A percentile compares a stretch with the other conserved stretches of the same genome.
Conservation (phyloP, 139 green algal genomes). For the Eudorina sp. region DNA sequence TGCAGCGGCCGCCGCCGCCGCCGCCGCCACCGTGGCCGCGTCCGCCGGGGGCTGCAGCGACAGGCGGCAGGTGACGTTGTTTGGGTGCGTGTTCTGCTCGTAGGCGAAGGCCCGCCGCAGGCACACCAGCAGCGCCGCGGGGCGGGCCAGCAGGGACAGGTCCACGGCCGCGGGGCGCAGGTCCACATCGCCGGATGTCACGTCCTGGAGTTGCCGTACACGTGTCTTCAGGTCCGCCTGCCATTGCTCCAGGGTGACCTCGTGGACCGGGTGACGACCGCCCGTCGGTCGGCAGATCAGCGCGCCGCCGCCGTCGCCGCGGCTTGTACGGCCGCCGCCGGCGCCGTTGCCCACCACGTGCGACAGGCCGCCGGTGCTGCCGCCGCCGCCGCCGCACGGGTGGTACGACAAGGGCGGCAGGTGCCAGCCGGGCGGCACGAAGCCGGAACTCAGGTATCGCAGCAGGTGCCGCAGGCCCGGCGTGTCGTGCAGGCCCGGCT, state of each 20-base stretch:
- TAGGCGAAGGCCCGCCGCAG: conserved; percentile 44
- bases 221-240: not conserved
- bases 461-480: conserved; percentile 42
- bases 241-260: conserved; percentile 23
- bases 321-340: not conserved
- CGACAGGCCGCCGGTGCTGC: not conserved
- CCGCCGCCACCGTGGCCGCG: not conserved
- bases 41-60: conserved; percentile 8
- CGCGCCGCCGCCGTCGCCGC: conserved; percentile 7
- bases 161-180: conserved; percentile 30
- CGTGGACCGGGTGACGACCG: not conserved
- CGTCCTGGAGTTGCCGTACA: conserved; percentile 24
- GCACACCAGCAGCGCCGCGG: conserved; percentile 20
- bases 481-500: conserved; percentile 24
- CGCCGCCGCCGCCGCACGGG: not conserved
- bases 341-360: conserved; percentile 34
- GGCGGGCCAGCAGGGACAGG: not conserved
- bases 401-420: conserved; percentile 10
- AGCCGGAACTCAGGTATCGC: conserved; percentile 22
- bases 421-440: conserved; percentile 40
- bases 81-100: conserved; percentile 41
- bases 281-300: not conserved
- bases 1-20: not conserved
- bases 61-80: conserved; percentile 19
- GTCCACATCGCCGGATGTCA: conserved; percentile 21